phyloP scores from a whole-genome alignment of 495 filamentous ascomycete genomes.

The Friedmanniomyces simplex region DNA sequence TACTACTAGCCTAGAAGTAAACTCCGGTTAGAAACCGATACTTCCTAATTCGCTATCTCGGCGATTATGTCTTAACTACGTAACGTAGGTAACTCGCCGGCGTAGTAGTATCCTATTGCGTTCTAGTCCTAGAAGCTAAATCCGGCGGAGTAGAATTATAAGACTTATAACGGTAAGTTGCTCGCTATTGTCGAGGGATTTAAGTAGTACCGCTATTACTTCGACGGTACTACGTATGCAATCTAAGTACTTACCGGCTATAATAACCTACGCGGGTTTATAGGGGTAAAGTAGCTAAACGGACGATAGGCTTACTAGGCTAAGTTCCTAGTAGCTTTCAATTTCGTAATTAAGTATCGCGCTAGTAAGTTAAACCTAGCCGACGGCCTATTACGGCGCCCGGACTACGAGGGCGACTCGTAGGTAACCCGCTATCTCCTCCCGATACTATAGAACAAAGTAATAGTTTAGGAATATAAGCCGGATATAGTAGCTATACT shows the following conservation, averaged over 20 bases:
- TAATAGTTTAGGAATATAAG: neutral
- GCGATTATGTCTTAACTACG: conserved; percentile 2
- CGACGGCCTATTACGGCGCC: neutral
- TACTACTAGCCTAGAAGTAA: neutral
- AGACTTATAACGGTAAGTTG: conserved; percentile 14
- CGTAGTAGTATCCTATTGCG: conserved; percentile 6
- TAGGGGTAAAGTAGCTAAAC: conserved; percentile 18
- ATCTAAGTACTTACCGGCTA: conserved; percentile 11
- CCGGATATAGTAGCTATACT: neutral
- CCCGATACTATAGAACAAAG: neutral
- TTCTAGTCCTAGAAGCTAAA: conserved; percentile 9
- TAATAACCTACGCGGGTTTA: conserved; percentile 16
- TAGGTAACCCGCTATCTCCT: neutral
- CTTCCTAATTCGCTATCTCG: conserved; percentile 19
- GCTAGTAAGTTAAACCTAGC: neutral
- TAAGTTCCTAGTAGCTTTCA: conserved; percentile 24
- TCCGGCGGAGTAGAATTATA: conserved; percentile 6
- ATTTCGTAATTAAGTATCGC: conserved; percentile 20
- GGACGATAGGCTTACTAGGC: conserved; percentile 20
- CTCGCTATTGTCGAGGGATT: conserved; percentile 8
- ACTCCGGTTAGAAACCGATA: conserved; percentile 8
- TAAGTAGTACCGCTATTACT: conserved; percentile 5
- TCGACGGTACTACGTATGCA: neutral
- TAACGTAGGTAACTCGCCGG: neutral
- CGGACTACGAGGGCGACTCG: neutral